Evolutionary conservation across 2,329 filamentous ascomycete genomes (phyloP), one percentile per base, ranked within the genome.

Genomic region (Neospermospora avenae): DNA sequence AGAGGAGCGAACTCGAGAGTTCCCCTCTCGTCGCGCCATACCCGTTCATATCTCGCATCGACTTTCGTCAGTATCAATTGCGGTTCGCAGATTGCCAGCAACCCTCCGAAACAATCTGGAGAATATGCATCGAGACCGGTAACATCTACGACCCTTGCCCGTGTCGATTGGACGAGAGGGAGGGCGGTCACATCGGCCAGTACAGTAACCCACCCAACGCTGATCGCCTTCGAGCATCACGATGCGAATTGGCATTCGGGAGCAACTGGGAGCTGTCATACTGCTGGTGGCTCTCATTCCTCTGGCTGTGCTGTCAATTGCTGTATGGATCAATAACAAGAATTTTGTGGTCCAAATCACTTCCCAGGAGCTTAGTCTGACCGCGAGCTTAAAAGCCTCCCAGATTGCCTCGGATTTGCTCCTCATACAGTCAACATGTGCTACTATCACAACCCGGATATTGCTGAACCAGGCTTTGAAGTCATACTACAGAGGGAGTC

Each of bases 221-320:
- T 13, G 51, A 31, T 41, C 49, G 49, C 49, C 20, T 18, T 31
- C 35, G 28, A 28, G 55, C 24, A 25, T 60, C 62, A 60, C 60
- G 69, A 93, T 96, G 90, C 86, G 91, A 74, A 85, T 96, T 73
- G 88, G 89, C 60, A 96, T 96, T 70, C 84, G 91, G 67, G 87
- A 93, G 77, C 93, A 97, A 82, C 82, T 97, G 69, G 90, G 86
- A 67, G 81, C 87, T 74, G 81, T 96, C 65, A 90, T 96, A 70
- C 79, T 95, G 65, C 72, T 91, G 61, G 85, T 89, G 61, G 86
- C 91, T 52, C 82, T 96, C 59, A 77, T 89, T 59, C 87, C 88
- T 57, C 82, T 96, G 63, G 85, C 88, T 58, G 85, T 96, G 63
- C 82, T 96, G 63, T 86, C 91, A 16, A 83, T 96, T 64, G 90